phyloP scores from a whole-genome alignment of 108 stramenopile genomes.

The Cyclotella atomus region DNA sequence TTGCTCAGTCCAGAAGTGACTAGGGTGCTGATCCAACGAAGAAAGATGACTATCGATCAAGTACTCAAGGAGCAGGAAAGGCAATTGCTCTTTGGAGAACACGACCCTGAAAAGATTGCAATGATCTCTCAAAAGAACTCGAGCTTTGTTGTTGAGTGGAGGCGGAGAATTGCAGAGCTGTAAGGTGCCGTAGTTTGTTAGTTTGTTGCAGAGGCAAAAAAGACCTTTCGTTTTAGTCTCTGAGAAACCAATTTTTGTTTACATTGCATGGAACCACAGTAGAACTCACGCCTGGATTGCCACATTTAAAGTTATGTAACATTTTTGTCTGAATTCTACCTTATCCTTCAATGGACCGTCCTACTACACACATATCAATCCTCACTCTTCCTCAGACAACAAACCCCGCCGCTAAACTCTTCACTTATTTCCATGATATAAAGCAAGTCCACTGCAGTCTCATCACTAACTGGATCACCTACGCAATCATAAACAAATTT shows the following conservation, averaged over 20 bases:
- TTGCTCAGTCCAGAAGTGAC: neutral
- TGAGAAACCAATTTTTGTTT: too few species aligned
- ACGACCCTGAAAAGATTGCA: neutral
- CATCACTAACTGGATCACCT: neutral
- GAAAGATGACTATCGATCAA: neutral
- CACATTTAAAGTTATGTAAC: too few species aligned
- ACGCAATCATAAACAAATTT: neutral
- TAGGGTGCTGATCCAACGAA: neutral
- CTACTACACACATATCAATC: neutral
- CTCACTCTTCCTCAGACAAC: neutral
- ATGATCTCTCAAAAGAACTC: neutral
- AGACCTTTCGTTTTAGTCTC: too few species aligned
- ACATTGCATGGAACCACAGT: too few species aligned
- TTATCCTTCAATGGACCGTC: too few species aligned
- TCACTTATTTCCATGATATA: neutral
- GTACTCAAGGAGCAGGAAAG: conserved; percentile 19
- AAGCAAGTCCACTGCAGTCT: neutral
- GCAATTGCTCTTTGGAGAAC: neutral
- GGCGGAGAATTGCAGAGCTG: neutral
- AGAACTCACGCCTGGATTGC: too few species aligned
- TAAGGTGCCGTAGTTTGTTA: neutral
- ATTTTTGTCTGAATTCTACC: too few species aligned
- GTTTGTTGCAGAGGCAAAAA: too few species aligned
- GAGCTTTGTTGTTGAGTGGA: conserved; percentile 2
- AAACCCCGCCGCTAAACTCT: neutral